phyloP scores from a whole-genome alignment of 2,329 filamentous ascomycete genomes.

The Colletotrichum karsti region DNA sequence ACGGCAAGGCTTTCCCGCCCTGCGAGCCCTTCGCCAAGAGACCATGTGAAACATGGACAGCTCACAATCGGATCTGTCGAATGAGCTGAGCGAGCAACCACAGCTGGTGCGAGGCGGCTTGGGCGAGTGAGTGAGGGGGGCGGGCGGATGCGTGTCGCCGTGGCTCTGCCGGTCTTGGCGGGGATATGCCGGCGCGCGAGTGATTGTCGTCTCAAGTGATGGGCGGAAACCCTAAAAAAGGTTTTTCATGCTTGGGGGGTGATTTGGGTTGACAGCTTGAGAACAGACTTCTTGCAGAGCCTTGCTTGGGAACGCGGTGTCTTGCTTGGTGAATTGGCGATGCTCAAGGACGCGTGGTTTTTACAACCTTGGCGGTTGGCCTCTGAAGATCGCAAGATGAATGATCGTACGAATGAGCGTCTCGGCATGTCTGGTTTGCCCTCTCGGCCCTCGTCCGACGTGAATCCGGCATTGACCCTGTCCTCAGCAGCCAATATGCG shows the following conservation, averaged over 20 bases:
- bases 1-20: background rate
- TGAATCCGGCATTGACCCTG: background rate
- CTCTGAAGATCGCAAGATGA: background rate
- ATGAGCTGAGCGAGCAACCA: background rate
- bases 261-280: background rate
- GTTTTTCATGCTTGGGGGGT: background rate
- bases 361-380: background rate
- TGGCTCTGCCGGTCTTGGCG: slow-evolving; percentile 27
- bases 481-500: background rate
- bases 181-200: slow-evolving; percentile 15
- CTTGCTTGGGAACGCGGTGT: background rate
- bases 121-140: background rate
- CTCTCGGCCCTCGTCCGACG: background rate
- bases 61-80: background rate
- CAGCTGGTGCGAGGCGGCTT: background rate
- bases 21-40: background rate
- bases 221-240: background rate
- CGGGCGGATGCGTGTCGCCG: slow-evolving; percentile 11
- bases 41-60: slow-evolving; percentile 16
- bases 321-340: background rate
- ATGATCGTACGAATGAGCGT: background rate
- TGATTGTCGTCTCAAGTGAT: slow-evolving; percentile 8
- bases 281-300: background rate
- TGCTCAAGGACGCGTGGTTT: background rate
- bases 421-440: background rate